Percentiles rank a stretch among this genome's conserved stretches.
Evolutionary conservation across 805 yeast species (phyloP).

Genomic region (Spathaspora gorwiae): DNA sequence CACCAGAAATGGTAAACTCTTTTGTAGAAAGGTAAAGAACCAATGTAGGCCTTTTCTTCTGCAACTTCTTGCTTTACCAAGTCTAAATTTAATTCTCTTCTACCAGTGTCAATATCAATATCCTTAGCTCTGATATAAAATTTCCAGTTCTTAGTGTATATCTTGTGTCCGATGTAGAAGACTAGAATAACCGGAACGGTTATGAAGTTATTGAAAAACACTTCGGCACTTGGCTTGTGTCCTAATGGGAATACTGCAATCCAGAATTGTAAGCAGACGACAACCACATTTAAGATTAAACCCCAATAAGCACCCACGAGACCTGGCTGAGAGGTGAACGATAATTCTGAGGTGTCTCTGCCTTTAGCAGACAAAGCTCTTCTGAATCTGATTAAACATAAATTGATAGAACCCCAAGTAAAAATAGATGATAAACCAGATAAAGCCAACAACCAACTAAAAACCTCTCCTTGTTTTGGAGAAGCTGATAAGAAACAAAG

Average conservation of each 20-base stretch:
- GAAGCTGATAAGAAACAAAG: slow-evolving; percentile 63
- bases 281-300: slow-evolving; percentile 42
- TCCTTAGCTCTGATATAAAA: slow-evolving; percentile 24
- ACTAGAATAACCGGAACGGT: slow-evolving; percentile 31
- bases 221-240: slow-evolving; percentile 23
- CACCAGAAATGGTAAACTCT: slow-evolving; percentile 28
- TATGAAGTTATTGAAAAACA: slow-evolving; percentile 27
- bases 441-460: slow-evolving; percentile 60
- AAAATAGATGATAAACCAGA: slow-evolving; percentile 60
- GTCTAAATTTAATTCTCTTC: slow-evolving; percentile 31
- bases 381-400: slow-evolving; percentile 60
- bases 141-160: slow-evolving; percentile 23
- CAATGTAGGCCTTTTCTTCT: slow-evolving; percentile 25
- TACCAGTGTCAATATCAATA: slow-evolving; percentile 33
- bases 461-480: slow-evolving; percentile 47
- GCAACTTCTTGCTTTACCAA: slow-evolving; percentile 32
- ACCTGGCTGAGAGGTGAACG: slow-evolving; percentile 50
- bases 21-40: slow-evolving; percentile 20
- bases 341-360: slow-evolving; percentile 45
- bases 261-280: slow-evolving; percentile 61
- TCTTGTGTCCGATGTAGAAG: slow-evolving; percentile 27
- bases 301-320: slow-evolving; percentile 53
- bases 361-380: slow-evolving; percentile 54
- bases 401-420: slow-evolving; percentile 60
- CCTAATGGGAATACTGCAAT: slow-evolving; percentile 60